A percentile compares a stretch with the other conserved stretches of the same genome.
These are phyloP conservation scores for Dryas octopetala DNA, from an alignment of 306 rosid species.

Conservation along the genomic window DNA sequence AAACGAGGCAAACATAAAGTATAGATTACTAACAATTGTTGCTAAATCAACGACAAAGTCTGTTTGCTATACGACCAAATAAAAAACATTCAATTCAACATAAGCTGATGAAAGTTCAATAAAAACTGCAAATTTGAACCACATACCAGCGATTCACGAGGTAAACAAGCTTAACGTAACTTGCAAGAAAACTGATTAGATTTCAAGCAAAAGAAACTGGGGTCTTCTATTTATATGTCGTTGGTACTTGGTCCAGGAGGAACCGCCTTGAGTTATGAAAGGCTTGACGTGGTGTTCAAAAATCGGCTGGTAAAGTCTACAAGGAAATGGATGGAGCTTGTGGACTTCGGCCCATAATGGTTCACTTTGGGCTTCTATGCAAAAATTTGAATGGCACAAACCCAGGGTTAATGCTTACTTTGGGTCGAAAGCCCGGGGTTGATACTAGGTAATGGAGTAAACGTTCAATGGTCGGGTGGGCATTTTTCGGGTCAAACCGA, in stretches of 20 bases:
- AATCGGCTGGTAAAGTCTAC: background rate
- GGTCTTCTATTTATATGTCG: background rate
- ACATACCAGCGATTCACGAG: background rate
- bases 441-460: too few species aligned
- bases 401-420: too few species aligned
- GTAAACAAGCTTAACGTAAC: background rate
- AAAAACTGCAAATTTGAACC: background rate
- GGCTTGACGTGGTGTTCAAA: background rate
- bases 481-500: too few species aligned
- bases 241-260: background rate
- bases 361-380: background rate
- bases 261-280: background rate
- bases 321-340: too few species aligned
- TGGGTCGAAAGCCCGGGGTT: too few species aligned
- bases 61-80: background rate
- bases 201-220: background rate
- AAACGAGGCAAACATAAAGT: background rate
- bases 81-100: background rate
- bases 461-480: too few species aligned
- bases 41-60: background rate
- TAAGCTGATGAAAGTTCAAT: background rate
- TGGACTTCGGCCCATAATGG: too few species aligned
- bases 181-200: background rate
- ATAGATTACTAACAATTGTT: background rate
- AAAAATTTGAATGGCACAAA: too few species aligned